Evolutionary conservation across 1,284 basidiomycete genomes (phyloP), one percentile per base, ranked within the genome.

Genomic region (Puccinia brachypodii): DNA sequence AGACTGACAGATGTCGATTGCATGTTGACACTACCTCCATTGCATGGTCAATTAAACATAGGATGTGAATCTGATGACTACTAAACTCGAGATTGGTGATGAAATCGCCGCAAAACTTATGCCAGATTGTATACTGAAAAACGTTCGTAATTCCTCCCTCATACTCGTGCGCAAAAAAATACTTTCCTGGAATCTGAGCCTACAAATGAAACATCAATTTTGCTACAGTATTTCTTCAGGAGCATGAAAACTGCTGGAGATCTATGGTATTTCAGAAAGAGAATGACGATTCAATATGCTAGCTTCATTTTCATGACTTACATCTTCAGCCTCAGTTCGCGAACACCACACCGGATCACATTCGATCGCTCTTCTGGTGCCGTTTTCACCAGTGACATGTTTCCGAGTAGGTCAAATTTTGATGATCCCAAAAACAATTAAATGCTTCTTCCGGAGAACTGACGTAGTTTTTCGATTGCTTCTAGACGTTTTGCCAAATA

Each of bases 251-350:
- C 90, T 4, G 92, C 96, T 0, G 91, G 91, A 82, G 95, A 97
- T 84, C 89, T 99, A 6, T 99, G 96, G 96, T 90, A 94, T 83
- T 94, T 98, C 91, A 91, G 97, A 83, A 99, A 98, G 88, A 95
- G 98, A 87, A 98, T 99, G 87, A 92, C 96, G 13, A 88, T 93
- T 62, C 96, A 99, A 86, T 89, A 94, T 62, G 94, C 97, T 0
- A 90, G 94, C 0, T 91, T 91, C 58, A 93, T 93, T 85, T 99
- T 99, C 89, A 92, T 97, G 89, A 97, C 95, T 9, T 98, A 94
- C 86, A 89, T 93, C 60, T 90, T 98, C 84, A 94, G 92, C 84
- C 89, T 99, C 75, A 92, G 92, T 69, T 93, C 92, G 85, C 92
- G 97, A 62, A 89, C 91, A 7, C 96, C 96, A 0, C 89, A 90